Base-by-base conservation (phyloP, 257 asterid species). In the Salvia hispanica region DNA sequence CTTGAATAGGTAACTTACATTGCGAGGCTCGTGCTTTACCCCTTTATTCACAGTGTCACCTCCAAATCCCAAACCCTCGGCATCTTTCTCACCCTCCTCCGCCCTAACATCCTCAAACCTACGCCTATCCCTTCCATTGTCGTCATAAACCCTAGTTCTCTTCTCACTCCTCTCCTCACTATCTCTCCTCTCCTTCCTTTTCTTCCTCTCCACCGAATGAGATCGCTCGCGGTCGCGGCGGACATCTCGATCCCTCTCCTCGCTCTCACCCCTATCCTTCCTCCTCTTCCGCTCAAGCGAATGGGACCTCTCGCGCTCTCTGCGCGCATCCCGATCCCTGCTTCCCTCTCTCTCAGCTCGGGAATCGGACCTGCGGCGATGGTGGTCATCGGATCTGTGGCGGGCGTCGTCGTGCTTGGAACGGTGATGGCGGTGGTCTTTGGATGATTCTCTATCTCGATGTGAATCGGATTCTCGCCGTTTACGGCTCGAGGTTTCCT, bases 131-230 rank as follows among this genome's bases (percentile, higher is more conserved):
- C 72, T 85, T 37, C 83, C 85, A 75, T 67, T 81, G 15, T 79
- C 86, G 31, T 86, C 95, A 28, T 57, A 71, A 74, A 75, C 82
- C 90, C 87, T 85, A 76, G 80, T 70, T 71, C 86, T 86, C 85
- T 89, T 89, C n/a, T 76, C 81, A 44, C 72, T 73, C 68, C 79
- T 81, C 79, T 86, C 95, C 76, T 76, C 90, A 74, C 81, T 86
- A 46, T 82, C 95, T 44, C 72, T 83, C 73, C 92, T 82, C 57
- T 84, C 95, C 66, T 88, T 91, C 75, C 97, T 86, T 83, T 82
- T 86, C 81, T 73, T 88, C 65, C 91, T 80, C 83, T 87, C 96
- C 53, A 71, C 78, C 3, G 86, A 88, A 44, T 70, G 82, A 64
- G 83, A 80, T 74, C 88, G 84, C 76, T 81, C 98, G 79, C 88